Base-by-base conservation (phyloP, 768 basidiomycete species). In the Lentinula sp. region DNA sequence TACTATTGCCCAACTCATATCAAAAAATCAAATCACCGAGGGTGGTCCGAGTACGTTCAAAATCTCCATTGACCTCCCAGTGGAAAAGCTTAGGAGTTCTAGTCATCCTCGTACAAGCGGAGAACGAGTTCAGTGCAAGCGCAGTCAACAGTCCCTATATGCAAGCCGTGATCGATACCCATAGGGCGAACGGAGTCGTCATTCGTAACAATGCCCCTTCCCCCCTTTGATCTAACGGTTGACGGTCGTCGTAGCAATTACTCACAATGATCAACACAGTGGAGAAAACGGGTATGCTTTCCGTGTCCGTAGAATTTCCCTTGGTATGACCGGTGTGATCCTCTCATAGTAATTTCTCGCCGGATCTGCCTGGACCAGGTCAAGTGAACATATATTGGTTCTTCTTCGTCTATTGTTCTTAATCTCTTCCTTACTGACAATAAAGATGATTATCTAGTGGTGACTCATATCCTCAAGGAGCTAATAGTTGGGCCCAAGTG, bases 11-110 rank as follows among this genome's bases (percentile, higher is more conserved):
- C 74, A 76, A 56, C 73, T 84, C 37, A 75, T 84, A 35, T 78
- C 82, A 1, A 72, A 68, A 60, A 81, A 85, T 64, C 83, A 87
- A 67, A 80, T 86, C 62, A 79, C 81, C 11, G 78, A 82, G 21
- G 85, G 83, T 9, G 85, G 85, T 5, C 84, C 85, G 21, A 79
- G 84, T 75, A 74, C 58, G 50, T 32, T 15, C 34, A 7, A 11
- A 10, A n/a, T 23, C 58, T 39, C 9, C 32, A 31, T 57, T 18
- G 23, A 39, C 48, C 23, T 42, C 31, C 32, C 1, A 21, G 11
- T 11, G 35, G 16, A 45, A 37, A 32, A 15, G 3, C 23, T 42
- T n/a, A 13, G 34, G 13, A 34, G 23, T 16, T 16, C 49, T 62
- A 80, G 80, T 82, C 62, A 80, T 78, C 42, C 73, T 80, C 40